These are phyloP conservation scores for Kuraishia molischiana DNA, from an alignment of 805 yeast species.

Conservation along the genomic window DNA sequence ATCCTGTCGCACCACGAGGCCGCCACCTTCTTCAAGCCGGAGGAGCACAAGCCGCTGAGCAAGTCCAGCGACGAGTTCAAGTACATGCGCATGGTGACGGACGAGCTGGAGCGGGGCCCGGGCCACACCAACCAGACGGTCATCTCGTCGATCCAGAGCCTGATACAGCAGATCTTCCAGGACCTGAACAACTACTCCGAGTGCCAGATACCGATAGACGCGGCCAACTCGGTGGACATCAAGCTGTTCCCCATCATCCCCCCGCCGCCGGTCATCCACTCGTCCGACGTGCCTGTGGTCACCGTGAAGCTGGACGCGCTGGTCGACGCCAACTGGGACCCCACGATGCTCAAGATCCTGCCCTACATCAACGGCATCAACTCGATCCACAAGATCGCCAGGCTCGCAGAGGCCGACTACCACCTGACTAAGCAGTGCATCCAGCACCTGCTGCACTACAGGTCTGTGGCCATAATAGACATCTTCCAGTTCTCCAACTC, in stretches of 20 bases:
- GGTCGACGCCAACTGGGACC: constrained; percentile 93
- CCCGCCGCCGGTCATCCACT: constrained; percentile 66
- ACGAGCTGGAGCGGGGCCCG: constrained; percentile 14
- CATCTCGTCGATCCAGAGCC: constrained; percentile 51
- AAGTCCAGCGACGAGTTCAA: constrained; percentile 8
- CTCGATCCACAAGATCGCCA: constrained; percentile 67
- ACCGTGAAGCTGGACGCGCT: constrained; percentile 64
- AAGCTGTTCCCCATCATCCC: constrained; percentile 86
- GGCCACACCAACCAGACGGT: constrained; percentile 11
- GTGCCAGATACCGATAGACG: constrained; percentile 88
- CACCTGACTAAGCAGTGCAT: constrained; percentile 75
- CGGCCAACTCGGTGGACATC: constrained; percentile 83
- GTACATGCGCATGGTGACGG: constrained; percentile 20
- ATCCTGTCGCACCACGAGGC: constrained; percentile 43
- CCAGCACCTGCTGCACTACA: constrained; percentile 84
- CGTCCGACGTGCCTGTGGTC: constrained; percentile 89
- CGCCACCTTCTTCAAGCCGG: constrained; percentile 1
- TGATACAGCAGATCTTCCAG: constrained; percentile 85
- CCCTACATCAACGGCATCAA: constrained; percentile 87
- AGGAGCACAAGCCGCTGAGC: neutral
- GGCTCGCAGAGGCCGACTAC: constrained; percentile 73
- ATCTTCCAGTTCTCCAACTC: constrained; percentile 83
- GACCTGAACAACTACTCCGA: constrained; percentile 94
- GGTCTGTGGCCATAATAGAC: constrained; percentile 74
- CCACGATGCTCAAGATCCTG: constrained; percentile 81